Evolutionary conservation across 2,329 filamentous ascomycete genomes (phyloP).

Genomic region (Fusarium chuoi): DNA sequence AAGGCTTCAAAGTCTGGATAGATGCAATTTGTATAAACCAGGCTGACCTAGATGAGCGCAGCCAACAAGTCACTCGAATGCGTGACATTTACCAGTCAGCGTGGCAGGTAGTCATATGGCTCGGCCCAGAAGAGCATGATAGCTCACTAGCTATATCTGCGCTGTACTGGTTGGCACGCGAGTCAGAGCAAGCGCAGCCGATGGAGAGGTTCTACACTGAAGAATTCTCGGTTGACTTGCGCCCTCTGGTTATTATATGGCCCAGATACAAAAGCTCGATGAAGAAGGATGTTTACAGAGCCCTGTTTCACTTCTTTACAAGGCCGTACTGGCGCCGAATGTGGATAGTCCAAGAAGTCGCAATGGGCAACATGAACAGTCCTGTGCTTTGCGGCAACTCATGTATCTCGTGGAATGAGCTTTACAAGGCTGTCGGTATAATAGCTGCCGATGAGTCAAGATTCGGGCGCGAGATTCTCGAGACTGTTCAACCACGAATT

Average conservation of each 20-base stretch:
- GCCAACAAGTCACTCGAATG: neutral
- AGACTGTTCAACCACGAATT: neutral
- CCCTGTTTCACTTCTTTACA: fast-evolving
- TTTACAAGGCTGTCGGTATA: too few relatives aligned
- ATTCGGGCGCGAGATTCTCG: neutral
- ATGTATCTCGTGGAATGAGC: neutral
- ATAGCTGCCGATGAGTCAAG: neutral
- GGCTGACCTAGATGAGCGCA: neutral
- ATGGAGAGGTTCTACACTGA: neutral
- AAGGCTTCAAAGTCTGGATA: neutral
- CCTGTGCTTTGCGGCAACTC: fast-evolving
- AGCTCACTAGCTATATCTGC: neutral
- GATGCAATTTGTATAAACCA: neutral
- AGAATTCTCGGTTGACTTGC: neutral
- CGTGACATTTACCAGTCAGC: neutral
- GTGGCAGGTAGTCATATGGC: neutral
- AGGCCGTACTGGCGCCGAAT: neutral
- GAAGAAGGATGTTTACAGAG: neutral
- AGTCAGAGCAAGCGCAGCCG: neutral
- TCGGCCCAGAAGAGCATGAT: neutral
- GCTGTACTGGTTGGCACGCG: fast-evolving
- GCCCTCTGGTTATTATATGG: neutral
- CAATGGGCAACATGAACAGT: fast-evolving
- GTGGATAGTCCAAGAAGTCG: neutral
- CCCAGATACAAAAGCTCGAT: fast-evolving